phyloP scores from a whole-genome alignment of 305 asterid species.

The Solanum aculeatissimum region DNA sequence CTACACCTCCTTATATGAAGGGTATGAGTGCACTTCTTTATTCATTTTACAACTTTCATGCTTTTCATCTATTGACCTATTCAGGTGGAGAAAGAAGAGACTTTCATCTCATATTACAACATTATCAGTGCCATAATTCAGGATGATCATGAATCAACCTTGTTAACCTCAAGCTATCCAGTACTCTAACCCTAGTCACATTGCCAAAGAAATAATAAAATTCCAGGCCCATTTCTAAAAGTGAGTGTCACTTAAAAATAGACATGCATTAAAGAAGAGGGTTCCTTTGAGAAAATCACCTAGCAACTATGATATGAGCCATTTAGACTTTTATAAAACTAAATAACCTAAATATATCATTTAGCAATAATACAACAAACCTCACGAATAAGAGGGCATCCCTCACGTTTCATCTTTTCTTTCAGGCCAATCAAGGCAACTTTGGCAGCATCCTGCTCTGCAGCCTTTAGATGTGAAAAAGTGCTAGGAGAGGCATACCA shows the following conservation, averaged over 20 bases:
- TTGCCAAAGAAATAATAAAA: not conserved
- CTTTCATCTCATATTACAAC: not conserved
- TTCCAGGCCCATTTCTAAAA: not conserved
- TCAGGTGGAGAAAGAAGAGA: not conserved
- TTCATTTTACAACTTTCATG: not conserved
- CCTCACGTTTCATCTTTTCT: slow-evolving; percentile 29
- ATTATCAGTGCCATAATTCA: not conserved
- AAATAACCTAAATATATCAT: not conserved
- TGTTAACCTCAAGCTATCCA: not conserved
- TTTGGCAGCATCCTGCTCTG: slow-evolving; percentile 53
- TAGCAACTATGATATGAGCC: not conserved
- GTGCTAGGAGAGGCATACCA: slow-evolving; percentile 17
- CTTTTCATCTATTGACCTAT: not conserved
- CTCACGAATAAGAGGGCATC: slow-evolving; percentile 19
- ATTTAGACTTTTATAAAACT: not conserved
- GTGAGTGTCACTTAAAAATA: not conserved
- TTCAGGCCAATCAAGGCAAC: slow-evolving; percentile 22
- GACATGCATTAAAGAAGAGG: not conserved
- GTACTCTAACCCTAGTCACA: not conserved
- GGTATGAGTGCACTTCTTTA: not conserved
- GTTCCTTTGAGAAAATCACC: not conserved
- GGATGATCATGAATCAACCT: not conserved
- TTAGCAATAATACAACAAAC: slow-evolving; percentile 12
- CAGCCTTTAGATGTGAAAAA: slow-evolving; percentile 22
- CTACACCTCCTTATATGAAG: not conserved